These are phyloP conservation scores for Talaromyces amestolkiae DNA, from an alignment of 2,329 filamentous ascomycete genomes.

Conservation along the genomic window DNA sequence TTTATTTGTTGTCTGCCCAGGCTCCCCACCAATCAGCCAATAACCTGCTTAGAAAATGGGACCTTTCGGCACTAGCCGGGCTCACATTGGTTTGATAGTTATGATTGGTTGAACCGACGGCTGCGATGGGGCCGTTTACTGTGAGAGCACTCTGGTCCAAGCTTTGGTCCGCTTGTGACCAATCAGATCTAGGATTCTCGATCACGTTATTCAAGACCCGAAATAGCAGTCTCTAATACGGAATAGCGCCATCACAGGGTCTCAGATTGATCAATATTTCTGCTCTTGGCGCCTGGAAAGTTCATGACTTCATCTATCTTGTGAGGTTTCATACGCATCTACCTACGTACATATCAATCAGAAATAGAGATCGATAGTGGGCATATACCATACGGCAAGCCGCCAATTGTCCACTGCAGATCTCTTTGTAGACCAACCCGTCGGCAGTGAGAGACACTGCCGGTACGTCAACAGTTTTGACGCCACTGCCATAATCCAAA, in stretches of 20 bases:
- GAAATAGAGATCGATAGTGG: not conserved
- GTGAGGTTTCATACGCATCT: not conserved
- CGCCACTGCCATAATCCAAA: not conserved
- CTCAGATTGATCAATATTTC: not conserved
- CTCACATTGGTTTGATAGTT: not conserved
- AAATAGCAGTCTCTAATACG: not conserved
- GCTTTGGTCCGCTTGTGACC: not conserved
- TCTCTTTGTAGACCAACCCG: not conserved
- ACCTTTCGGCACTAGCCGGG: conserved; percentile 8
- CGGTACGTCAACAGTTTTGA: not conserved
- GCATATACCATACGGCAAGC: not conserved
- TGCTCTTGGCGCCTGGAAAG: not conserved
- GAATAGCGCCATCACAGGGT: not conserved
- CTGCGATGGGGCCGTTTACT: not conserved
- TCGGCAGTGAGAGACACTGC: not conserved
- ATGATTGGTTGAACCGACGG: not conserved
- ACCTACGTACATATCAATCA: not conserved
- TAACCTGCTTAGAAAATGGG: not conserved
- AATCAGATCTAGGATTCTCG: not conserved
- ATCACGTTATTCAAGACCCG: not conserved
- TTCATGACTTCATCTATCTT: not conserved
- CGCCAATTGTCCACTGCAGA: not conserved
- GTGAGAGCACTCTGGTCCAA: not conserved
- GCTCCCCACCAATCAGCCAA: not conserved
- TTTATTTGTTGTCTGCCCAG: conserved; percentile 6